These are phyloP conservation scores for Lagenidium giganteum DNA, from an alignment of 352 stramenopile species.

Conservation along the genomic window DNA sequence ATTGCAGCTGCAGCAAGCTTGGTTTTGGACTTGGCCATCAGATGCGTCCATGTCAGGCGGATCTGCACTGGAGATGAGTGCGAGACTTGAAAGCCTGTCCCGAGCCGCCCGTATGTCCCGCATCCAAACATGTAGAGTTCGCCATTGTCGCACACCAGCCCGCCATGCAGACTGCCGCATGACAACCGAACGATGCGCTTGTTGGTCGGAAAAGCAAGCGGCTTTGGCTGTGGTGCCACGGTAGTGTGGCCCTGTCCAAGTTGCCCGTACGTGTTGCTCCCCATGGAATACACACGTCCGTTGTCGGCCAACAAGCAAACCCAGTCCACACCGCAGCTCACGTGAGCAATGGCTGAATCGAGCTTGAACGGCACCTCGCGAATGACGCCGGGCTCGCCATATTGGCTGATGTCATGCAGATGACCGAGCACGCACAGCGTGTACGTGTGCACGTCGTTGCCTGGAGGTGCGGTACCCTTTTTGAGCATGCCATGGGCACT, in stretches of 20 bases:
- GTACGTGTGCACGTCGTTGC: constrained; percentile 30
- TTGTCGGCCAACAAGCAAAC: constrained; percentile 38
- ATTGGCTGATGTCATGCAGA: constrained; percentile 16
- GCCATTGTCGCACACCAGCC: constrained; percentile 50
- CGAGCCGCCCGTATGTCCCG: constrained; percentile 50
- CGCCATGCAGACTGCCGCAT: constrained; percentile 47
- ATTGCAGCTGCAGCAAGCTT: constrained; percentile 6
- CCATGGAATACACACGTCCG: constrained; percentile 44
- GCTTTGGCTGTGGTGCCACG: constrained; percentile 14
- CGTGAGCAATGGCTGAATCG: constrained; percentile 33
- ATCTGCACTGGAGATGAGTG: constrained; percentile 22
- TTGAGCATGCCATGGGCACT: too few species aligned
- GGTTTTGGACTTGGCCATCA: constrained; percentile 13
- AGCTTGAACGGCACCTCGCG: constrained; percentile 37
- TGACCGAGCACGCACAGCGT: constrained; percentile 47
- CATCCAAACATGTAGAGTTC: constrained; percentile 69
- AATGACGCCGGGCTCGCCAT: constrained; percentile 4
- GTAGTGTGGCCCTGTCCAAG: constrained; percentile 42
- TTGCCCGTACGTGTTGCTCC: constrained; percentile 53
- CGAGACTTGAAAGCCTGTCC: constrained; percentile 24
- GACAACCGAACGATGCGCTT: constrained; percentile 37
- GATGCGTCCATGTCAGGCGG: constrained; percentile 30
- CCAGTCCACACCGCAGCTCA: constrained; percentile 47
- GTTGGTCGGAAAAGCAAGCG: constrained; percentile 22
- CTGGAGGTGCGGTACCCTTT: too few species aligned